Evolutionary conservation across 345 rosid species (phyloP).

Genomic region (Corchorus olitorius): DNA sequence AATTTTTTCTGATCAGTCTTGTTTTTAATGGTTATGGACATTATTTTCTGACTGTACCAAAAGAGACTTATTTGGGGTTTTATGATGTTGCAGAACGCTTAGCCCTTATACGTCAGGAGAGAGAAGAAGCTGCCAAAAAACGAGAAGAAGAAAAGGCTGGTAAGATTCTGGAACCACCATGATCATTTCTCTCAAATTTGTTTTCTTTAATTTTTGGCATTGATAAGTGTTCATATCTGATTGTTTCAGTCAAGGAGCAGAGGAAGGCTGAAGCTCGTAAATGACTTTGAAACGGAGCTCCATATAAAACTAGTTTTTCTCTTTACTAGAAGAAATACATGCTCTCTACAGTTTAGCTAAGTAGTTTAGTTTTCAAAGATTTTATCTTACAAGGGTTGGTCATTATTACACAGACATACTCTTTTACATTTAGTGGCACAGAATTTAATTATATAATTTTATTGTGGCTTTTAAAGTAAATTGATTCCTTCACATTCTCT

Average conservation of each 20-base stretch:
- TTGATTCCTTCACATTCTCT: neutral
- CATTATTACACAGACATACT: neutral
- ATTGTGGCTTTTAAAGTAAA: neutral
- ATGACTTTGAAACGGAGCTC: slow-evolving; percentile 30
- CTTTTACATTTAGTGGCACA: slow-evolving; percentile 5
- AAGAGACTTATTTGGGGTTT: neutral
- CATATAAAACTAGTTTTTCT: too few species aligned
- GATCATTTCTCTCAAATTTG: too few species aligned
- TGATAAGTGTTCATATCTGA: too few species aligned
- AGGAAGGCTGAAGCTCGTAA: slow-evolving; percentile 66
- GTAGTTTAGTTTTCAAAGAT: slow-evolving; percentile 16
- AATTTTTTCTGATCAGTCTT: too few species aligned
- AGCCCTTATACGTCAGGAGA: slow-evolving; percentile 62
- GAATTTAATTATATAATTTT: neutral
- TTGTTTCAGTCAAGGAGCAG: slow-evolving; percentile 53
- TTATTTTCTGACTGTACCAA: neutral
- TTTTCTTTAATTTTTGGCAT: too few species aligned
- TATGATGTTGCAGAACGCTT: slow-evolving; percentile 48
- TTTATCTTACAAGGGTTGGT: neutral
- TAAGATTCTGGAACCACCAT: too few species aligned
- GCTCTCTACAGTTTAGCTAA: neutral
- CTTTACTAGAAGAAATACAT: too few species aligned
- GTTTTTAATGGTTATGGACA: neutral
- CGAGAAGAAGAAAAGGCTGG: slow-evolving; percentile 63
- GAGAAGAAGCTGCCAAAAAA: slow-evolving; percentile 70